Base-by-base conservation (phyloP, 805 yeast species). In the Kodamaea hsintzibuensis region DNA sequence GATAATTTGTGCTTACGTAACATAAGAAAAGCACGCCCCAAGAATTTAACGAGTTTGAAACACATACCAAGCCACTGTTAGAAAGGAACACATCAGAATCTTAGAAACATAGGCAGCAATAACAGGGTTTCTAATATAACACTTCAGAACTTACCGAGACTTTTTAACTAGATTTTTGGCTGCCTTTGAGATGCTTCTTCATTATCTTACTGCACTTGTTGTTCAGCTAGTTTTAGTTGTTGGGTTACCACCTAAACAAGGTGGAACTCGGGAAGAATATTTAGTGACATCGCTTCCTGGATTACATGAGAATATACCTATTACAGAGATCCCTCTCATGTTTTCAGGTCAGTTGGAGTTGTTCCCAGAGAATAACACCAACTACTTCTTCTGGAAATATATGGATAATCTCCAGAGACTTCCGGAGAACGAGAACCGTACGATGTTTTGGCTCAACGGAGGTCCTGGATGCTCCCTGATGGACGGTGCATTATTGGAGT, bases 381-480 rank as follows among this genome's bases (percentile, higher is more conserved):
- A 81, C 60, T 79, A 89, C 62, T 91, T 88, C 64, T 91, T 89
- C 66, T 89, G 96, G 96, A 83, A 82, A 62, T 86, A 85, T 52
- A 72, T 54, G n/a, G 79, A 76, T 56, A 52, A 55, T 9, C 46
- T 33, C 30, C 42, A 42, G 37, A 66, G 68, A 49, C 52, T 61
- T 9, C 67, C 68, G 0, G 70, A 65, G 42, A 67, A 76, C 19
- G 60, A 61, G 40, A 72, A 78, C 59, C 78, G 78, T 57, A 77
- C 88, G 18, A 79, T 88, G 7, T 79, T 95, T 52, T 95, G 99
- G 98, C 78, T 95, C 18, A 95, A 95, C 68, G 99, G 99, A 40
- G 99, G 99, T 0, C 99, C 99, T 0, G 99, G 99, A 0, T 95
- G 99, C 68, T 91, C 97, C 1, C 91, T 98, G 0, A 84, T 93